These are phyloP conservation scores for Cadophora malorum DNA, from an alignment of 2,329 filamentous ascomycete species.

Conservation along the genomic window DNA sequence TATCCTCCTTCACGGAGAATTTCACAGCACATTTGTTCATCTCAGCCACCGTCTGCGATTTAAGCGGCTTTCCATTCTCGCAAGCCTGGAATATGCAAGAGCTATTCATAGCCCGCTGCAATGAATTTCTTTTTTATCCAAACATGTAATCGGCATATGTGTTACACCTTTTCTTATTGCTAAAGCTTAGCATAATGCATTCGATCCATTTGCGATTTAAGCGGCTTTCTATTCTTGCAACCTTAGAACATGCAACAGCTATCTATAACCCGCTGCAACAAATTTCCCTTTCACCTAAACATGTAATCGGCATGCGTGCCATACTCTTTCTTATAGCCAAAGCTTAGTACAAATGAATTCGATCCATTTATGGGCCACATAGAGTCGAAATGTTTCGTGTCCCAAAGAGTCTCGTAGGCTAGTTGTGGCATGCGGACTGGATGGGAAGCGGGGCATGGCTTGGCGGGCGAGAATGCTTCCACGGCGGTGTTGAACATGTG, in stretches of 20 bases:
- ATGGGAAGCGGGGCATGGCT: constrained; percentile 55
- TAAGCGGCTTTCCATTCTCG: neutral
- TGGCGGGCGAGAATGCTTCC: constrained; percentile 49
- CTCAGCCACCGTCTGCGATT: too few relatives aligned
- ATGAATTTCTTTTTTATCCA: neutral
- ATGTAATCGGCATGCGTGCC: neutral
- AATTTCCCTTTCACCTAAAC: neutral
- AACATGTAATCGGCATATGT: neutral
- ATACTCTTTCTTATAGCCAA: neutral
- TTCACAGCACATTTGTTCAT: too few relatives aligned
- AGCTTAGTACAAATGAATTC: neutral
- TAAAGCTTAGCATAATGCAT: neutral
- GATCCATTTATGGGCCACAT: constrained; percentile 12
- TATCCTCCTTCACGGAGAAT: too few relatives aligned
- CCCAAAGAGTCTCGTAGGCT: too few relatives aligned
- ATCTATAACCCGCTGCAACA: neutral
- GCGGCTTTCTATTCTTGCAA: neutral
- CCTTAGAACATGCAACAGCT: neutral
- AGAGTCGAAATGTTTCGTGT: constrained; percentile 47
- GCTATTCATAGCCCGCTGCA: neutral
- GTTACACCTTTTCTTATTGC: neutral
- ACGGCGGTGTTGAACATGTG: constrained; percentile 49
- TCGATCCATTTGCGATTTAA: neutral
- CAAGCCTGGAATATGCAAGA: neutral
- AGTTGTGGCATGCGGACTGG: constrained; percentile 62